These are phyloP conservation scores for Cladobotryum mycophilum DNA, from an alignment of 2,329 filamentous ascomycete species.

Conservation along the genomic window DNA sequence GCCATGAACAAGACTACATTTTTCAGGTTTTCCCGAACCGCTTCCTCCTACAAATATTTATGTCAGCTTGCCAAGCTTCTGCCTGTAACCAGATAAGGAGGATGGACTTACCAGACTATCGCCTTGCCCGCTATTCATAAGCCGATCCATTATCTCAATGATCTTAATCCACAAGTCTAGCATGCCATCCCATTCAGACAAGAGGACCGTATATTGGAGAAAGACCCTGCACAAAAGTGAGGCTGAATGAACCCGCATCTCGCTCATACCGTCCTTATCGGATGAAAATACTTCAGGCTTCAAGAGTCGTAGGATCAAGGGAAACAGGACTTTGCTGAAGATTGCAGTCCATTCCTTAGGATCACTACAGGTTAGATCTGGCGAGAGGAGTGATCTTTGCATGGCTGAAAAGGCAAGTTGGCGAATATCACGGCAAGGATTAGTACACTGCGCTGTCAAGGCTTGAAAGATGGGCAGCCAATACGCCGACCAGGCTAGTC, in stretches of 20 bases:
- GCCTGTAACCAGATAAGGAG: not conserved
- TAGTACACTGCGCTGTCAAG: constrained; percentile 83
- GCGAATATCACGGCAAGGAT: constrained; percentile 87
- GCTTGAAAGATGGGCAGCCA: constrained; percentile 94
- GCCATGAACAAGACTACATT: constrained; percentile 96
- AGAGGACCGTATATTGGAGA: constrained; percentile 80
- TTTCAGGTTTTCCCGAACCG: constrained; percentile 90
- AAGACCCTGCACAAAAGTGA: constrained; percentile 94
- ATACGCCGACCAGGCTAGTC: constrained; percentile 88
- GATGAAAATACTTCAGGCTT: constrained; percentile 93
- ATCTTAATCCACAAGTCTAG: constrained; percentile 88
- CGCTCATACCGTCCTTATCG: constrained; percentile 88
- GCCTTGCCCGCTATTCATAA: constrained; percentile 93
- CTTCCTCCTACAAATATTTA: constrained; percentile 63
- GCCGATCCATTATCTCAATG: constrained; percentile 86
- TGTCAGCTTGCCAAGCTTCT: not conserved
- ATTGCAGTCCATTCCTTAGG: constrained; percentile 93
- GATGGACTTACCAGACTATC: constrained; percentile 66
- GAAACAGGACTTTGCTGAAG: constrained; percentile 89
- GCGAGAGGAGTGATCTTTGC: constrained; percentile 78
- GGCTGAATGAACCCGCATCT: constrained; percentile 86
- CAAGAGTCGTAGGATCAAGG: constrained; percentile 75
- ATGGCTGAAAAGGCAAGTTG: constrained; percentile 81
- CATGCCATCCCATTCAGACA: constrained; percentile 83
- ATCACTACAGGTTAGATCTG: constrained; percentile 73